phyloP scores from a whole-genome alignment of 164 flowering plant species.

The Aristolochia fimbriata region DNA sequence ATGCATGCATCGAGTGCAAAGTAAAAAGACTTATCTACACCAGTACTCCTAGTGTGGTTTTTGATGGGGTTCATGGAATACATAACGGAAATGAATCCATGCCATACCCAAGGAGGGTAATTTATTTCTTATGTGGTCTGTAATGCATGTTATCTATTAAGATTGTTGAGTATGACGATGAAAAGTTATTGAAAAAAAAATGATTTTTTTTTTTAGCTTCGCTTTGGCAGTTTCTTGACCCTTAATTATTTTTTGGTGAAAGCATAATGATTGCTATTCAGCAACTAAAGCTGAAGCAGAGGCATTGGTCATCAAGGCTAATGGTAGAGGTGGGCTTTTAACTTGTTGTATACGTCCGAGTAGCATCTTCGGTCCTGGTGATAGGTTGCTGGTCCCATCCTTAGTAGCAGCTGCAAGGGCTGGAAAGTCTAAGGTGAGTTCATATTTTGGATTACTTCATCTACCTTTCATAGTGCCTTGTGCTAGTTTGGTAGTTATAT shows the following conservation, averaged over 20 bases:
- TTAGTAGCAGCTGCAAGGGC: conserved; percentile 84
- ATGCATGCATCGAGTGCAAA: conserved; percentile 69
- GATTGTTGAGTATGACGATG: no score
- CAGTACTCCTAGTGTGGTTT: conserved; percentile 94
- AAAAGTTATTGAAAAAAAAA: no score
- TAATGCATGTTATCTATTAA: neutral
- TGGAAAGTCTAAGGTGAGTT: conserved; percentile 77
- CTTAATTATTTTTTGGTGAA: conserved; percentile 11
- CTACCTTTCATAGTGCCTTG: neutral
- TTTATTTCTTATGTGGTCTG: conserved; percentile 4
- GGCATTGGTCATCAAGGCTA: conserved; percentile 62
- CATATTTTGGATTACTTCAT: conserved; percentile 1
- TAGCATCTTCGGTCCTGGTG: conserved; percentile 98
- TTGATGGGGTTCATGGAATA: conserved; percentile 86
- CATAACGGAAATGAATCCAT: conserved; percentile 70
- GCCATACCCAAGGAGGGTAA: conserved; percentile 77
- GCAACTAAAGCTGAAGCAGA: conserved; percentile 97
- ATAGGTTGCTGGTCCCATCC: conserved; percentile 83
- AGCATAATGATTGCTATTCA: conserved; percentile 91
- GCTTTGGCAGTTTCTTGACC: neutral
- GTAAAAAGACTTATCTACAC: conserved; percentile 84
- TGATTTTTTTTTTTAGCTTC: neutral
- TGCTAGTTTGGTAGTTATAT: no score
- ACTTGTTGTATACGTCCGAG: conserved; percentile 97
- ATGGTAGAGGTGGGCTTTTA: conserved; percentile 70